These are phyloP conservation scores for Jamesozyma lodderae DNA, from an alignment of 805 yeast species.

Conservation along the genomic window DNA sequence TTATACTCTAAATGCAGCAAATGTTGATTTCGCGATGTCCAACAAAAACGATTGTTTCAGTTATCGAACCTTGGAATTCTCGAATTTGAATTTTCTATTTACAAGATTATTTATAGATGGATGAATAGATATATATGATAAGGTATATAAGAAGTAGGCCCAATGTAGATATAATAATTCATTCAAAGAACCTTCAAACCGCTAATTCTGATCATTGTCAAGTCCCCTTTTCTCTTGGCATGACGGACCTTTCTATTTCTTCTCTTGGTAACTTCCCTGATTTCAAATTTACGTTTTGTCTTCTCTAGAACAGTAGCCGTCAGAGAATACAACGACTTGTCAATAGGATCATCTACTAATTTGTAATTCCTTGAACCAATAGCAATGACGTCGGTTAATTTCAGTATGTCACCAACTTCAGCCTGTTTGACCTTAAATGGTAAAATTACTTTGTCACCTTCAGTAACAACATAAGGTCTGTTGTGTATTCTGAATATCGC, in stretches of 20 bases:
- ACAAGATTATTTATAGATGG: not conserved
- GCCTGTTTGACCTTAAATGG: conserved; percentile 74
- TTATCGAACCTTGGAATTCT: not conserved
- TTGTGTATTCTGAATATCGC: conserved; percentile 77
- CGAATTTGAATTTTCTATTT: conserved; percentile 2
- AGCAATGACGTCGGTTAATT: conserved; percentile 64
- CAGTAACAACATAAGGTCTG: conserved; percentile 79
- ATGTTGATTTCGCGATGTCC: not conserved
- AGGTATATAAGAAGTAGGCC: too few species aligned
- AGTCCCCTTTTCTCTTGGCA: conserved; percentile 55
- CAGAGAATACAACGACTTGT: conserved; percentile 45
- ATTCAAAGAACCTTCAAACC: conserved; percentile 49
- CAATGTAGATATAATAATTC: not conserved
- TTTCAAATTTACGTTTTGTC: conserved; percentile 68
- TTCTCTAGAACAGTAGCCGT: conserved; percentile 80
- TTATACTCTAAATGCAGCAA: not conserved
- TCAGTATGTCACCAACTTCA: conserved; percentile 73
- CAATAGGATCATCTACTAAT: conserved; percentile 46
- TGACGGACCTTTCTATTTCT: conserved; percentile 69
- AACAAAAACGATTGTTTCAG: not conserved
- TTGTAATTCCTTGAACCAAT: conserved; percentile 83
- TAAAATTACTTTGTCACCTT: conserved; percentile 75
- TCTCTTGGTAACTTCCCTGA: conserved; percentile 67
- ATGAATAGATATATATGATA: not conserved
- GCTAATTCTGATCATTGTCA: conserved; percentile 69